Base-by-base conservation (phyloP, 2,329 filamentous ascomycete species). In the Pleurostoma richardsiae region DNA sequence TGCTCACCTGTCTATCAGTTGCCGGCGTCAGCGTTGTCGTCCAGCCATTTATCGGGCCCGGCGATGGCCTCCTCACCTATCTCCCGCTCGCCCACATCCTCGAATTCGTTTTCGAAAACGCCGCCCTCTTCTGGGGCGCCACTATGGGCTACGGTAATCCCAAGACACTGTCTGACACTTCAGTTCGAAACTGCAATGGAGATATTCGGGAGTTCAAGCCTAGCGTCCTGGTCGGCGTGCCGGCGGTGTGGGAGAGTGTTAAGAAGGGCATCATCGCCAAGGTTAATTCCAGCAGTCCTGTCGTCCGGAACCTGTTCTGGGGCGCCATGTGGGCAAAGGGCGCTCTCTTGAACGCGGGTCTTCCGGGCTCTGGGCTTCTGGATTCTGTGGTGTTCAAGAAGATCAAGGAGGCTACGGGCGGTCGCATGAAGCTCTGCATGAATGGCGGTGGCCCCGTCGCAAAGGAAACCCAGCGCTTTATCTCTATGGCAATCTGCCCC, bases 121-220 rank as follows among this genome's bases (percentile, higher is more conserved):
- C 87, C 8, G 84, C 82, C 49, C 68, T 95, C 52, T 90, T 81
- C 72, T 95, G 89, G 89, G 90, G 90, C 59, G 82, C 86, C 47
- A 88, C 84, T 46, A 90, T 95, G 85, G 90, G 90, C 40, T 95
- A 95, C 66, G 90, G 90, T 52, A 91, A 89, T 65, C 86, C 88
- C 38, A 86, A 87, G 65, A 95, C 90, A 3, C 76, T 95, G 49
- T 92, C 90, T 4, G 89, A 95, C 62, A 72, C 73, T 33, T 91
- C 86, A 4, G 85, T 95, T 58, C 83, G 86, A 55, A 91, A 95
- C 68, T 95, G 88, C 76, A 84, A 85, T 57, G 90, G 90, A 55
- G 90, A 95, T 60, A 95, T 95, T 57, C 82, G 83, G 52, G 90
- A 95, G 63, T 86, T 95, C 67, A 84, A 82, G 65, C 90, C 90